Conservation (phyloP, 2,329 filamentous ascomycete species). For the Phoma herbarum region DNA sequence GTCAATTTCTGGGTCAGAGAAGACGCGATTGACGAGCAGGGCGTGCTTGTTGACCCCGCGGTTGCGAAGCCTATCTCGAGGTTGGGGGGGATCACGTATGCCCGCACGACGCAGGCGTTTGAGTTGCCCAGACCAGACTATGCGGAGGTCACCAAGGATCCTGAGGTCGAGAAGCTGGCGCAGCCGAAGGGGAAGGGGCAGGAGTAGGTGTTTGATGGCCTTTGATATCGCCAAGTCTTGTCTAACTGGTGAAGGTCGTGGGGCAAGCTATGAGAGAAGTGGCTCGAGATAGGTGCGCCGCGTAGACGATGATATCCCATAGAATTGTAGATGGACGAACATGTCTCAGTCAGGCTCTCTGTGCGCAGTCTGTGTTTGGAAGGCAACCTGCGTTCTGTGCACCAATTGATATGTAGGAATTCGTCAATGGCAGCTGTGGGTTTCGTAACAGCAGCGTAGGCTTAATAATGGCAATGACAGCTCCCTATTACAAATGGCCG, state of each 20-base stretch:
- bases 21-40: conserved; percentile 83
- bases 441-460: neutral
- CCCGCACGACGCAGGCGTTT: conserved; percentile 71
- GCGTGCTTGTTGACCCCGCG: conserved; percentile 75
- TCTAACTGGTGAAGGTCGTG: conserved; percentile 22
- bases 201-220: conserved; percentile 24
- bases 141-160: conserved; percentile 55
- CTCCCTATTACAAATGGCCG: neutral
- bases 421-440: neutral
- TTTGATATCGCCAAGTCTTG: neutral
- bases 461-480: neutral
- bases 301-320: conserved; percentile 5
- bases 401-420: neutral
- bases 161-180: conserved; percentile 67
- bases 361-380: too few relatives aligned
- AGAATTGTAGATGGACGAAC: conserved; percentile 10
- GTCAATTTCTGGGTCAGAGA: conserved; percentile 88
- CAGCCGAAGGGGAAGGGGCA: conserved; percentile 52
- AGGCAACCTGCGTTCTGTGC: neutral
- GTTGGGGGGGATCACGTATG: conserved; percentile 88
- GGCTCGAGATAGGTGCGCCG: neutral
- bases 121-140: conserved; percentile 72
- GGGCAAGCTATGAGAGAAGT: conserved; percentile 11
- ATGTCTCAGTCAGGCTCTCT: neutral
- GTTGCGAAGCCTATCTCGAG: conserved; percentile 79